Conservation (phyloP, 2,329 filamentous ascomycete genomes). For the Fusarium caatingaense region DNA sequence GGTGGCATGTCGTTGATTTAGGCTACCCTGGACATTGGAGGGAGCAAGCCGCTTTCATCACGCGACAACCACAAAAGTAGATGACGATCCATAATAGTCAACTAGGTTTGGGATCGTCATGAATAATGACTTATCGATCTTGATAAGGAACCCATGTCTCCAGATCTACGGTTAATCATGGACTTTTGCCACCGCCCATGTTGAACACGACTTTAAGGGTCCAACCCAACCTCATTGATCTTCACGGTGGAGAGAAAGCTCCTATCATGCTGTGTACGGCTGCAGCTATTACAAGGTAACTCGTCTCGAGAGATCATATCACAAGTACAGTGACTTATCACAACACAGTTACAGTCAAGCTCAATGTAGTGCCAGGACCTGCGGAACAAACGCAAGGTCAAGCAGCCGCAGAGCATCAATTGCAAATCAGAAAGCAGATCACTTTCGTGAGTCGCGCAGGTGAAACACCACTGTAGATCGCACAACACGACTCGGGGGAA, state of each 20-base stretch:
- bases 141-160: neutral
- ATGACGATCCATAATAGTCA: neutral
- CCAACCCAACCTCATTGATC: neutral
- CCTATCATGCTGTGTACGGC: neutral
- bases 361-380: conserved; percentile 7
- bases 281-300: neutral
- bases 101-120: neutral
- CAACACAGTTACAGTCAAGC: conserved; percentile 19
- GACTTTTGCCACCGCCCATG: neutral
- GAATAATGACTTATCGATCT: neutral
- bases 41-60: neutral
- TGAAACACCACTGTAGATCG: conserved; percentile 30
- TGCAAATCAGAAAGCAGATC: neutral
- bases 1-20: neutral
- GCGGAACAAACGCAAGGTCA: neutral
- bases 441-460: conserved; percentile 13
- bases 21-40: neutral
- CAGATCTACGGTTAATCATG: neutral
- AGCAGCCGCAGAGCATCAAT: neutral
- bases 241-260: neutral
- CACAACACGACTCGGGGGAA: conserved; percentile 18
- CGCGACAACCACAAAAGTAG: neutral
- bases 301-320: neutral
- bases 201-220: neutral
- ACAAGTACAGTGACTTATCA: conserved; percentile 11